Evolutionary conservation across 495 filamentous ascomycete species (phyloP).

Genomic region (Penicillium paxilli): DNA sequence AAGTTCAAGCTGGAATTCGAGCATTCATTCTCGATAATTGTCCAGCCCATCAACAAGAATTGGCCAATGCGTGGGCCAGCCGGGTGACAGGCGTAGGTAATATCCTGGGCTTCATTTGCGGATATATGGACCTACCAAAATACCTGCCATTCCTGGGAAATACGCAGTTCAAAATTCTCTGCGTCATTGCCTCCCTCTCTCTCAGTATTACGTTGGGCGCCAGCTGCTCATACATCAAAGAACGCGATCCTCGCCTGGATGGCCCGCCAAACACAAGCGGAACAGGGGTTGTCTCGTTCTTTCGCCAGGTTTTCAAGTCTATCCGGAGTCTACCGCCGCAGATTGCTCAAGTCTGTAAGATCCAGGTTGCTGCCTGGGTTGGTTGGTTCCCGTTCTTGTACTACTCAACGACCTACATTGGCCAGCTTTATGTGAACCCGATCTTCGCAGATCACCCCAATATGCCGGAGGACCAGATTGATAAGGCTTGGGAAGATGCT

Average conservation of each 20-base stretch:
- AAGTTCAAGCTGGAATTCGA: conserved; percentile 84
- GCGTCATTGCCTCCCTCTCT: conserved; percentile 72
- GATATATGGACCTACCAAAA: conserved; percentile 73
- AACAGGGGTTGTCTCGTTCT: conserved; percentile 73
- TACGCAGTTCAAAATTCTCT: conserved; percentile 87
- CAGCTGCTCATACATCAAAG: conserved; percentile 64
- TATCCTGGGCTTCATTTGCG: conserved; percentile 80
- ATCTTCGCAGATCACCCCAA: conserved; percentile 72
- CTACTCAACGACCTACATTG: conserved; percentile 90
- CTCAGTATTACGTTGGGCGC: conserved; percentile 65
- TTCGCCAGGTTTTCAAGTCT: conserved; percentile 72
- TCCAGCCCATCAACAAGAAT: conserved; percentile 85
- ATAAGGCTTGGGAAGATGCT: conserved; percentile 75
- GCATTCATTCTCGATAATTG: conserved; percentile 91
- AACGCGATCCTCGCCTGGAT: conserved; percentile 77
- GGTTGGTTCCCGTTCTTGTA: conserved; percentile 95
- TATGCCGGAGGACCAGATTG: conserved; percentile 71
- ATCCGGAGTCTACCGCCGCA: conserved; percentile 75
- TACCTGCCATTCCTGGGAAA: conserved; percentile 74
- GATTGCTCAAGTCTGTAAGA: conserved; percentile 77
- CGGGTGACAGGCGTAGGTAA: conserved; percentile 80
- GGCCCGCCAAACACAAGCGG: conserved; percentile 56
- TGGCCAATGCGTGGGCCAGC: conserved; percentile 86
- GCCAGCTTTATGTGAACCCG: conserved; percentile 84
- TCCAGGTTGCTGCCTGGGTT: conserved; percentile 89